Percentiles rank a stretch among this genome's conserved stretches.
phyloP scores from a whole-genome alignment of 192 early-diverging fungal genomes.

The Backusella circina region DNA sequence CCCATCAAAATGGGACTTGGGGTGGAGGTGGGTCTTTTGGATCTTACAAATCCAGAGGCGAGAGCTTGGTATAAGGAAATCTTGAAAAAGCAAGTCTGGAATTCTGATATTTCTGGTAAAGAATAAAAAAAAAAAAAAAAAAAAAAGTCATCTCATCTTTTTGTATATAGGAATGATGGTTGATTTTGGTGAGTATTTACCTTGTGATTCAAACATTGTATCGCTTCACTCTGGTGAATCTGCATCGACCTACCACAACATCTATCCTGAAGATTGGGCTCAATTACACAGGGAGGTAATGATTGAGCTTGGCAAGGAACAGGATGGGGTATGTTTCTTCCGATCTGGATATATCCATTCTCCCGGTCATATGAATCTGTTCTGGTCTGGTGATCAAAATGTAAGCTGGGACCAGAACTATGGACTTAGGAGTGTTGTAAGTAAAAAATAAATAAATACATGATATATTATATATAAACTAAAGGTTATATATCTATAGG shows the following conservation, averaged over 20 bases:
- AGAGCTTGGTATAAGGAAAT: conserved; percentile 34
- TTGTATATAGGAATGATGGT: conserved; percentile 26
- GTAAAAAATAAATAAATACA: neutral
- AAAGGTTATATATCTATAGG: conserved; percentile 5
- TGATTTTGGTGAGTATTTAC: conserved; percentile 38
- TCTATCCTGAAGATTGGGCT: conserved; percentile 39
- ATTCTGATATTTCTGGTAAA: conserved; percentile 22
- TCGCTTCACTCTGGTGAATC: conserved; percentile 11
- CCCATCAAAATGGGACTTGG: conserved; percentile 18
- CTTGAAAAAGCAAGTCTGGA: conserved; percentile 25
- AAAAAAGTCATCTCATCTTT: neutral
- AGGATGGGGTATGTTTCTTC: conserved; percentile 27
- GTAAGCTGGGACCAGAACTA: conserved; percentile 38
- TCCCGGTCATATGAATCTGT: conserved; percentile 30
- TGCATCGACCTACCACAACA: conserved; percentile 30
- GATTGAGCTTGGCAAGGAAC: conserved; percentile 19
- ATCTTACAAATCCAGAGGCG: conserved; percentile 33
- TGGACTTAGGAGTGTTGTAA: conserved; percentile 38
- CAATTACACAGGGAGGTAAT: conserved; percentile 24
- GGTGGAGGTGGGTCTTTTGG: conserved; percentile 29
- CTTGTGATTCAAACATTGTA: conserved; percentile 3
- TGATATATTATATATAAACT: neutral
- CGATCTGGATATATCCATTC: conserved; percentile 27
- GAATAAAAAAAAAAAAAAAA: neutral
- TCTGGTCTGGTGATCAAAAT: conserved; percentile 39